Base-by-base conservation (phyloP, 1,139 yeast genomes). In the Yamadazyma diospyri region DNA sequence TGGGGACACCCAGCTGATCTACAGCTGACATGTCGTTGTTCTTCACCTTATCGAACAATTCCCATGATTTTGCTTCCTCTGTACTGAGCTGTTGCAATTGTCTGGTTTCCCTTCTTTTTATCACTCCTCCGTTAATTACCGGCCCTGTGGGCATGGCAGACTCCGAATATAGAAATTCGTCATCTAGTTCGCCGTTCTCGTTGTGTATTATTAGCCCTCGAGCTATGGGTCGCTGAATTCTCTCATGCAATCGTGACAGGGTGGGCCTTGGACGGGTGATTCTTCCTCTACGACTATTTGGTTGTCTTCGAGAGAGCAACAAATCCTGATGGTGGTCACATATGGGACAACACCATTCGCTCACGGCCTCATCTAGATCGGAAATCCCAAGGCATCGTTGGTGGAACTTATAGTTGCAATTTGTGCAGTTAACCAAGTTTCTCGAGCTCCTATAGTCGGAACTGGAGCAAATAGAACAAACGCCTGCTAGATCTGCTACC, bases 51-150 rank as follows among this genome's bases (percentile, higher is more conserved):
- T 68, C 70, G 39, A 66, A 67, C 25, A 56, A 35, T 16, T 57
- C 59, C 75, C 75, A 69, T 1, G 73, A 57, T 29, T 50, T 49
- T 5, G 53, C 42, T 38, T 69, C 75, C 16, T 67, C 75, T 9
- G 51, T 43, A 1, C 67, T 53, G 14, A 66, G 45, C 23, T 46
- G 50, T 33, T 57, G 54, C 6, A 48, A 37, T 20, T 55, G 64
- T 13, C 59, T 52, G 16, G 52, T 52, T 38, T 67, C 74, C 28
- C 63, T 54, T 29, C 75, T 46, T 16, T 57, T 51, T 8, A 64
- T 40, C 1, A 63, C 63, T 0, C 75, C 74, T 2, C 75, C 74
- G 42, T 69, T 69, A 8, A 64, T 48, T 7, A 55, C 57, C 2
- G 51, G 50, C 5, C 12, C 6, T 4, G 35, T n/a, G 32, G 35